phyloP scores from a whole-genome alignment of 805 yeast genomes.

The Wickerhamomyces alni region DNA sequence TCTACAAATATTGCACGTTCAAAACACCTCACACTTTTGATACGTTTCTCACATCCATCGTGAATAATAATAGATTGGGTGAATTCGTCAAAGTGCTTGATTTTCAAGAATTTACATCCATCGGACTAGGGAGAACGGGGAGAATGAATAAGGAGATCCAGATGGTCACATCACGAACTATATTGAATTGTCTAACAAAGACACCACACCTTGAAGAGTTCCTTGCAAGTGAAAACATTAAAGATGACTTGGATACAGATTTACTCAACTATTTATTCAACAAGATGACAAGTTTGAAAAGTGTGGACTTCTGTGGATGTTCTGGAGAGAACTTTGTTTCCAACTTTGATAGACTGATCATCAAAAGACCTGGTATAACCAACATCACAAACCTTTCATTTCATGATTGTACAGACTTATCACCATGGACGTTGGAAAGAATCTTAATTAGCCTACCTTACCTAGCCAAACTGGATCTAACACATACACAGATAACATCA shows the following conservation, averaged over 20 bases:
- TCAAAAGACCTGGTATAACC: constrained; percentile 14
- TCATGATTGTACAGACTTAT: constrained; percentile 82
- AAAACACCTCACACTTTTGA: constrained; percentile 79
- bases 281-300: constrained; percentile 47
- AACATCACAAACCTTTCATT: constrained; percentile 46
- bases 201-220: constrained; percentile 74
- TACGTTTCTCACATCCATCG: constrained; percentile 53
- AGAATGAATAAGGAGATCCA: constrained; percentile 88
- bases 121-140: constrained; percentile 85
- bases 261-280: constrained; percentile 54
- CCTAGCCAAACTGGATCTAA: constrained; percentile 66
- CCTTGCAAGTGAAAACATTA: constrained; percentile 78
- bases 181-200: constrained; percentile 51
- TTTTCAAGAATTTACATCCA: constrained; percentile 82
- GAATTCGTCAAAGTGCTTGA: constrained; percentile 70
- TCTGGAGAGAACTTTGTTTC: constrained; percentile 55
- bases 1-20: constrained; percentile 64
- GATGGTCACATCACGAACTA: constrained; percentile 76
- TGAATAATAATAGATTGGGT: constrained; percentile 41
- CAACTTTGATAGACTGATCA: constrained; percentile 43
- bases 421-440: constrained; percentile 47
- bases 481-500: constrained; percentile 74
- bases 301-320: constrained; percentile 87
- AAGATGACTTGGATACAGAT: constrained; percentile 65
- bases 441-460: constrained; percentile 51